Evolutionary conservation across 2,329 filamentous ascomycete genomes (phyloP).

Genomic region (Colletotrichum lindemuthianum): DNA sequence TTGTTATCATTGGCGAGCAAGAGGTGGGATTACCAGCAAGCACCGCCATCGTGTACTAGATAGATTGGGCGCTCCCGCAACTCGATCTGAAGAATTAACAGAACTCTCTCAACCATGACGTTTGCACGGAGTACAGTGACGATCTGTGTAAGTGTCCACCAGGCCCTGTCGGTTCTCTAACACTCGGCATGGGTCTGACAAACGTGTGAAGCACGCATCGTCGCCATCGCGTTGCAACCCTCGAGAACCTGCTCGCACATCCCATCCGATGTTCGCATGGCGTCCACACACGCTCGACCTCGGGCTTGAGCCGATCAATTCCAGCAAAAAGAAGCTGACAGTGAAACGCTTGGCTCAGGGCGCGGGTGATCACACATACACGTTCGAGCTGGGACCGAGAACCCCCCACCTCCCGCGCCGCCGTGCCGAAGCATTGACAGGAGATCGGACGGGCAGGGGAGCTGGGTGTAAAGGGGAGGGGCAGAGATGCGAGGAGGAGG

Average conservation of each 20-base stretch:
- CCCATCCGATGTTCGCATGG: constrained; percentile 8
- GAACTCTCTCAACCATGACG: neutral
- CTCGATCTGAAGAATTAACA: constrained; percentile 29
- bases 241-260: constrained; percentile 8
- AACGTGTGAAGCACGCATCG: constrained; percentile 25
- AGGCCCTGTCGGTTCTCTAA: neutral
- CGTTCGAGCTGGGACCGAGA: neutral
- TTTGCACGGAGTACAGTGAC: neutral
- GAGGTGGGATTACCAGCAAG: constrained; percentile 14
- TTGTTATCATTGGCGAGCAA: constrained; percentile 27
- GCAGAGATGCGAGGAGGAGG: too few relatives aligned
- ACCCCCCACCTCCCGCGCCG: neutral
- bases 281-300: neutral
- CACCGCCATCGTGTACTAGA: constrained; percentile 28
- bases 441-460: too few relatives aligned
- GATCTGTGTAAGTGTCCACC: neutral
- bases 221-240: constrained; percentile 9
- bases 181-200: constrained; percentile 1
- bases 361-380: neutral
- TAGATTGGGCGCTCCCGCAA: constrained; percentile 28
- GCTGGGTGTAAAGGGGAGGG: too few relatives aligned
- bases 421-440: neutral
- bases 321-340: neutral
- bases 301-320: neutral
- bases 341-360: constrained; percentile 17